Conservation (phyloP, 257 asterid species). For the Primulina huaijiensis region DNA sequence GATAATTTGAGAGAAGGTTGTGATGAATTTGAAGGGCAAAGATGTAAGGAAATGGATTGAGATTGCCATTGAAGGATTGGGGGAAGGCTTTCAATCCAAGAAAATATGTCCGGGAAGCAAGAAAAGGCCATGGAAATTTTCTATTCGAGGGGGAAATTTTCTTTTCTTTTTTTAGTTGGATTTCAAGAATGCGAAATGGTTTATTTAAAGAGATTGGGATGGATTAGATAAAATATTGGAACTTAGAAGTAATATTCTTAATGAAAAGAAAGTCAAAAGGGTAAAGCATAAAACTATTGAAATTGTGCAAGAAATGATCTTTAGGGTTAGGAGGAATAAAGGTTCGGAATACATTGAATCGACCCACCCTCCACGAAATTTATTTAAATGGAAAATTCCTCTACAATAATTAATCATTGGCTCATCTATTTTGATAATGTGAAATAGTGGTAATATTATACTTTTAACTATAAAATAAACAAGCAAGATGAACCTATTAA, state of each 20-base stretch:
- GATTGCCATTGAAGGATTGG: constrained; percentile 46
- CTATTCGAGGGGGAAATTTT: neutral
- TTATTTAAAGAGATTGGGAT: constrained; percentile 28
- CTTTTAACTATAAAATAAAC: no score
- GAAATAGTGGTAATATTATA: no score
- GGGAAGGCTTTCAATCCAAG: constrained; percentile 63
- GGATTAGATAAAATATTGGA: neutral
- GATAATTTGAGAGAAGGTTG: constrained; percentile 66
- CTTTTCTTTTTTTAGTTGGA: neutral
- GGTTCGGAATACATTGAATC: neutral
- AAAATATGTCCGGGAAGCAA: constrained; percentile 50
- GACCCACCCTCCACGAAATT: neutral
- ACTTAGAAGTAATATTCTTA: constrained; percentile 20
- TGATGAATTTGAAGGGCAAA: constrained; percentile 51
- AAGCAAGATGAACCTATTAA: no score
- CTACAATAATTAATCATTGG: no score
- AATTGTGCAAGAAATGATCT: constrained; percentile 15
- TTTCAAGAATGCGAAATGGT: constrained; percentile 1
- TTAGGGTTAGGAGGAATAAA: constrained; percentile 24
- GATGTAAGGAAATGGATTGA: constrained; percentile 35
- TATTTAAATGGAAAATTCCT: no score
- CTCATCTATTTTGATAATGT: no score
- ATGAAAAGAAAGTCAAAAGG: constrained; percentile 20
- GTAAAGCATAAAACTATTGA: constrained; percentile 1
- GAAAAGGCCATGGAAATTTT: constrained; percentile 32